phyloP scores from a whole-genome alignment of 441 rosid genomes.

The Metrosideros polymorpha region DNA sequence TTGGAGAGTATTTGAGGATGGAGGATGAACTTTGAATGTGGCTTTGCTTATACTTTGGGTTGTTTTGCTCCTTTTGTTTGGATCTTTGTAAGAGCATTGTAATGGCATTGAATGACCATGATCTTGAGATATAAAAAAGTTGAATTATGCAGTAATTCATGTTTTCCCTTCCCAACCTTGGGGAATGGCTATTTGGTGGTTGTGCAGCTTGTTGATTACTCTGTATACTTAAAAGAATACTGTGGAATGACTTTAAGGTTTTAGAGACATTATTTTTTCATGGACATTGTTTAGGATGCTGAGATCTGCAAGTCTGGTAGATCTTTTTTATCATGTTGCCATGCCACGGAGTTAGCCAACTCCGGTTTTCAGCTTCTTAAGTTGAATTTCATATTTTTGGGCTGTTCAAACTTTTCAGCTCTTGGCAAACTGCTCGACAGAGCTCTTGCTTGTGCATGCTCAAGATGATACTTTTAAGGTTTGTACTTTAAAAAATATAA shows the following conservation, averaged over 20 bases:
- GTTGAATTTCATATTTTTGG: background rate
- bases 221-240: too few species aligned
- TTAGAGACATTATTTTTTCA: background rate
- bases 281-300: background rate
- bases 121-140: background rate
- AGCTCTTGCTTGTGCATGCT: background rate
- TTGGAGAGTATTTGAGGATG: conserved; percentile 89
- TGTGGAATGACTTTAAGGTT: background rate
- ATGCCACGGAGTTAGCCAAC: background rate
- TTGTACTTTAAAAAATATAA: background rate
- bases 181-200: background rate
- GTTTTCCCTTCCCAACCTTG: background rate
- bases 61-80: background rate
- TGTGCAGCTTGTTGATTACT: too few species aligned
- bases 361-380: background rate
- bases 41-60: background rate
- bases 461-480: background rate
- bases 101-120: background rate
- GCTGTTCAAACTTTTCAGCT: background rate
- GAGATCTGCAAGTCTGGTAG: background rate
- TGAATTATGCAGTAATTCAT: background rate
- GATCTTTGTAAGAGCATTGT: background rate
- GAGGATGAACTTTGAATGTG: conserved; percentile 67
- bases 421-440: background rate
- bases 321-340: background rate